Base-by-base conservation (phyloP, 371 early-diverging fungal species). In the Dichotomocladium elegans region DNA sequence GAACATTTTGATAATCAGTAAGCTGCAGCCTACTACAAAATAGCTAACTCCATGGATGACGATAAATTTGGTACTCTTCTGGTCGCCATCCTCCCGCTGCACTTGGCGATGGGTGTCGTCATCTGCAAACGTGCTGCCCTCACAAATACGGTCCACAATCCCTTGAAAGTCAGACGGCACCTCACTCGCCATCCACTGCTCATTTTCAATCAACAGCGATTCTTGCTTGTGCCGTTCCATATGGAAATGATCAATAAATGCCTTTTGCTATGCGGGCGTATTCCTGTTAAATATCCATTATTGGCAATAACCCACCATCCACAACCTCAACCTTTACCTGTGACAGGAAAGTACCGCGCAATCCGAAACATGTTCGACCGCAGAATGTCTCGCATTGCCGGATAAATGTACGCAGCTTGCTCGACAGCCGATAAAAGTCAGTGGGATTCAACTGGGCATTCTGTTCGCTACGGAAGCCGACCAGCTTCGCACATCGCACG, bases 171-270 rank as follows among this genome's bases (percentile, higher is more conserved):
- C 95, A 29, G 86, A 70, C 0, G 96, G 94, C 8, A 96, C 92
- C 45, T 91, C 92, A 9, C 91, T 87, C 43, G 89, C 91, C 14
- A 80, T 77, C 98, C 98, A 97, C 66, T 93, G 93, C 62, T 97
- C 98, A 57, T 90, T 93, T 51, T 95, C 98, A 35, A 96, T 85
- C 11, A 95, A 65, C n/a, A 89, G 71, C 3, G 88, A 83, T 22
- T 92, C 76, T 66, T 96, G 95, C 41, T 87, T 92, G 21, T 84
- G 77, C 46, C 88, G 85, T 58, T 95, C 94, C 62, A 90, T 89
- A 57, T 95, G 96, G 57, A 96, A 96, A 63, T 93, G 89, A 40
- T 73, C 80, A 17, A 97, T 53, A 66, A 91, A 95, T 14, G 89
- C 81, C 59, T 92, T 92, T 52, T 93, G 89, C 83, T 90, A 60